Base-by-base conservation (phyloP, 306 rosid species). In the Dalbergia cultrata region DNA sequence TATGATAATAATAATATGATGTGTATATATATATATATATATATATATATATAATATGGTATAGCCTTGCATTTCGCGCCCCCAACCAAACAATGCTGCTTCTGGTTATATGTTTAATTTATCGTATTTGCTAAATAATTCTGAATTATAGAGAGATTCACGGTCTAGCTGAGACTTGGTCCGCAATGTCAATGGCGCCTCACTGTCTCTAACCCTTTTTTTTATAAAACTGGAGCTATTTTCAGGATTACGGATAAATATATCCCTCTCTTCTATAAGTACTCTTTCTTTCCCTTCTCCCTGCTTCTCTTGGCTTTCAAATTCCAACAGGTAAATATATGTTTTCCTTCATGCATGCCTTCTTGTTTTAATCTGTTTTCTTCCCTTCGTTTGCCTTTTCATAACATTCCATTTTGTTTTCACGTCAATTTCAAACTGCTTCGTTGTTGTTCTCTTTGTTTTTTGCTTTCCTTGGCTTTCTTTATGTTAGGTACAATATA, bases 161-260 rank as follows among this genome's bases (percentile, higher is more conserved):
- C 87, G 87, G 79, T 75, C 58, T 79, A 31, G 8, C 49, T 10
- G 56, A 85, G 86, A 87, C 82, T 72, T 73, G 69, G 90, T 90
- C 92, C 81, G 78, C 72, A 34, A 74, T 78, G 65, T 41, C 81
- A 80, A 79, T 53, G 78, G 63, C 56, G 70, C 75, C 13, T 43
- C 75, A 47, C 78, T 57, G 64, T 81, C 84, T 57, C 70, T 47
- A 66, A 83, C 76, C 64, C 65, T 72, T 74, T 89, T 78, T 54
- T 70, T 87, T 75, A 50, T 75, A 50, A 71, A 65, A n/a, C 52
- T 67, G 69, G 68, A 74, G 68, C 74, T 47, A 66, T 78, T 75
- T 81, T 50, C 76, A 77, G 74, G 13, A 82, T 37, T 39, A 57
- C 44, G 18, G 37, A 82, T 71, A 54, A 26, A 54, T 76, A 67